These are phyloP conservation scores for Schizosaccharomyces japonicus DNA, from an alignment of 805 yeast genomes.

Conservation along the genomic window DNA sequence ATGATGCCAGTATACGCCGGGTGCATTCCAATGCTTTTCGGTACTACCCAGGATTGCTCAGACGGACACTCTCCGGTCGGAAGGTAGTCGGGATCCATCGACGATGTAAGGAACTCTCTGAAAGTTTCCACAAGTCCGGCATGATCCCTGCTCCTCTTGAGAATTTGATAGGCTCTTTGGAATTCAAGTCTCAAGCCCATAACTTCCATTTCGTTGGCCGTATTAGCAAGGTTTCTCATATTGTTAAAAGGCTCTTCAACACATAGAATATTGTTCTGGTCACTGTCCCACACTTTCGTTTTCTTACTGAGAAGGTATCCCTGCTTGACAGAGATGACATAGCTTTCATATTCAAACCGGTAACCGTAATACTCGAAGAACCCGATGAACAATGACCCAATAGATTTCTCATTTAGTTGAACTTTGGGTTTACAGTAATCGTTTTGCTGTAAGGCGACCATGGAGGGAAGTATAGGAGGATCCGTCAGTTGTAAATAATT, in stretches of 20 bases:
- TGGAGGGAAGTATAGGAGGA: slow-evolving; percentile 12
- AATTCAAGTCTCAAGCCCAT: background rate
- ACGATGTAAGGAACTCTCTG: too few species aligned
- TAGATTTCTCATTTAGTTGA: slow-evolving; percentile 9
- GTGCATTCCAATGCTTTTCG: too few species aligned
- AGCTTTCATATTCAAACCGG: slow-evolving; percentile 10
- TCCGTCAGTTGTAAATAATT: slow-evolving; percentile 11
- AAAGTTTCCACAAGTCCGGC: too few species aligned
- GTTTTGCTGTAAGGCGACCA: slow-evolving; percentile 9
- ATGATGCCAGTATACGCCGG: too few species aligned
- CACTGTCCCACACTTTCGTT: slow-evolving; percentile 11
- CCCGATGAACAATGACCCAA: slow-evolving; percentile 10
- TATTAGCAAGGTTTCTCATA: slow-evolving; percentile 12
- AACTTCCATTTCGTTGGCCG: slow-evolving; percentile 13
- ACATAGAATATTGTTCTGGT: slow-evolving; percentile 12
- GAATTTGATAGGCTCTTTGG: background rate
- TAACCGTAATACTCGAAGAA: slow-evolving; percentile 12
- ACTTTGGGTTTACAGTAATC: background rate
- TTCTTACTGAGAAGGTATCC: slow-evolving; percentile 10
- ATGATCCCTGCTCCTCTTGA: background rate
- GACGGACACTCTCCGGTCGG: too few species aligned
- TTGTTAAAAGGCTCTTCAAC: slow-evolving; percentile 13
- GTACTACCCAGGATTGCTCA: too few species aligned
- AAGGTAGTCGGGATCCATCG: too few species aligned
- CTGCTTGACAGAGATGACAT: slow-evolving; percentile 12